phyloP scores from a whole-genome alignment of 768 basidiomycete genomes.

The Daedaleopsis nitida region DNA sequence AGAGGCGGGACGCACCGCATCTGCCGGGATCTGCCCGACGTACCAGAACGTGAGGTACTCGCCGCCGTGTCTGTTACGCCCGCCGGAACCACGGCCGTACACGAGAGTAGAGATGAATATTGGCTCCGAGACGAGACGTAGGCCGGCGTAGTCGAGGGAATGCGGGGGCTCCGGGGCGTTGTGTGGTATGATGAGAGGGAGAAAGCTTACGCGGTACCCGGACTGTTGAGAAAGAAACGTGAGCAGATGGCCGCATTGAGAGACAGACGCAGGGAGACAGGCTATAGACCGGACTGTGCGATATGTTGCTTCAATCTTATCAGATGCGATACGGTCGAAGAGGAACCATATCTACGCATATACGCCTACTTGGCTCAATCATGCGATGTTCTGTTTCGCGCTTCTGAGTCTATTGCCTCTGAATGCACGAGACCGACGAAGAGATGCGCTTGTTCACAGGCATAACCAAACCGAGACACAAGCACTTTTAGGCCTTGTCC shows the following conservation, averaged over 20 bases:
- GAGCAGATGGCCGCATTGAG: neutral
- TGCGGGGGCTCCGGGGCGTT: constrained; percentile 44
- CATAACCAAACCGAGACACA: no score
- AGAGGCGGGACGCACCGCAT: constrained; percentile 46
- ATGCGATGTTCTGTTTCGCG: no score
- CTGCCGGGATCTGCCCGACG: constrained; percentile 51
- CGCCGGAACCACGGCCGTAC: constrained; percentile 28
- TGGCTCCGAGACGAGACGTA: constrained; percentile 41
- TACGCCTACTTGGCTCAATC: no score
- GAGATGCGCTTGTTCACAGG: no score
- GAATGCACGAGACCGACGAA: no score
- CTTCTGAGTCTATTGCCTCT: no score
- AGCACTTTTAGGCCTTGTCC: no score
- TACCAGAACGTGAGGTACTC: constrained; percentile 62
- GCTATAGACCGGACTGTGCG: neutral
- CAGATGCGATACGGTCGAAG: neutral
- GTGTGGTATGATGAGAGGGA: constrained; percentile 46
- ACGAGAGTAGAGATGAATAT: constrained; percentile 40
- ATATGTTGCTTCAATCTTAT: no score
- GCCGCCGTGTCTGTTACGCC: constrained; percentile 32
- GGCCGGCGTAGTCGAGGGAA: neutral
- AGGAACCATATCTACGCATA: neutral
- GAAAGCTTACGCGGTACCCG: constrained; percentile 48
- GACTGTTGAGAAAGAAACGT: constrained; percentile 36
- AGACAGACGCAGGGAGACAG: neutral